These are phyloP conservation scores for Eucalyptus leucophloia DNA, from an alignment of 345 rosid genomes.

Conservation along the genomic window DNA sequence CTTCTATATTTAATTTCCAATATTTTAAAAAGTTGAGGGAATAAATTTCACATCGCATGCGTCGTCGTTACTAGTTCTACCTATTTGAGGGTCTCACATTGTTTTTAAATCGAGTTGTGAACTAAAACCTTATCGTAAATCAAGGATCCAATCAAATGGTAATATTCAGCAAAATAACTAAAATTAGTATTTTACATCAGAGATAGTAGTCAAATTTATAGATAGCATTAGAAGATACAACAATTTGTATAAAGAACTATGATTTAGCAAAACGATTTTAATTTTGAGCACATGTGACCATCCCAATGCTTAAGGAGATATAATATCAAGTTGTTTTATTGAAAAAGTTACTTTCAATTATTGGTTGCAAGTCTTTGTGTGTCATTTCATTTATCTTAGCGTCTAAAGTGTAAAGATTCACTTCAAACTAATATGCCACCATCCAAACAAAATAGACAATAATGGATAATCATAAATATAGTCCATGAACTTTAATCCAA, in stretches of 20 bases:
- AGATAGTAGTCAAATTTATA: neutral
- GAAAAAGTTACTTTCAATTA: neutral
- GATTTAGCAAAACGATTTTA: neutral
- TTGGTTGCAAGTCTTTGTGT: neutral
- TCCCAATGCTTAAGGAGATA: neutral
- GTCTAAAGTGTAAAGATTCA: neutral
- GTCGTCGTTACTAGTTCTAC: neutral
- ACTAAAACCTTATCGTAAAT: neutral
- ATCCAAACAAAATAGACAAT: neutral
- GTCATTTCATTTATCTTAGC: neutral
- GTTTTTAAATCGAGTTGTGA: neutral
- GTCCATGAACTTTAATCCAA: no score
- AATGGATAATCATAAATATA: neutral
- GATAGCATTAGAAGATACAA: neutral
- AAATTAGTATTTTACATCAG: neutral
- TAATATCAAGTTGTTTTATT: neutral
- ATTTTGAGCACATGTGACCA: neutral
- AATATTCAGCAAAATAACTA: neutral
- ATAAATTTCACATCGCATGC: neutral
- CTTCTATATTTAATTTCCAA: neutral
- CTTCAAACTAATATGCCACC: neutral
- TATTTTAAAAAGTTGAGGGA: neutral
- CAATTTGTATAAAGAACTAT: neutral
- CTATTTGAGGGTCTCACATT: neutral
- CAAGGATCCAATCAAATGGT: neutral